Percentiles rank a stretch among this genome's conserved stretches.
These are phyloP conservation scores for Trichosanthes cucumerina DNA, from an alignment of 306 rosid species.

Conservation along the genomic window DNA sequence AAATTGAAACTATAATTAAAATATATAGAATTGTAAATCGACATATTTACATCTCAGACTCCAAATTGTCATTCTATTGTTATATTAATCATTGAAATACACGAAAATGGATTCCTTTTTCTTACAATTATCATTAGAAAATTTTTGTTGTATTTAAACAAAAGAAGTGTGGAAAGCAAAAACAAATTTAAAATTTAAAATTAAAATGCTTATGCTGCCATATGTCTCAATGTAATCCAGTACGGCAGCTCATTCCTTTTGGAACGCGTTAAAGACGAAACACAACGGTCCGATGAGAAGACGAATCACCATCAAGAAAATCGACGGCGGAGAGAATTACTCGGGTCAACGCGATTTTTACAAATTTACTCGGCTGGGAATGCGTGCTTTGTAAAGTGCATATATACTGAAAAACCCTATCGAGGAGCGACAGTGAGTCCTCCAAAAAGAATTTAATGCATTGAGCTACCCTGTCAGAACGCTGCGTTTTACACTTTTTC, in stretches of 20 bases:
- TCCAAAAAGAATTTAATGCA: conserved; percentile 30
- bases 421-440: conserved; percentile 18
- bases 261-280: neutral
- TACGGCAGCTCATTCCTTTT: neutral
- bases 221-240: neutral
- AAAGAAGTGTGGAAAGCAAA: neutral
- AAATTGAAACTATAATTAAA: too few species aligned
- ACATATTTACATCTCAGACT: too few species aligned
- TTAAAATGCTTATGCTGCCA: neutral
- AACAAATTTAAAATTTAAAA: neutral
- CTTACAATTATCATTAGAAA: neutral
- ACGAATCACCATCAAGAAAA: neutral
- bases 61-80: too few species aligned
- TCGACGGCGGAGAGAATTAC: conserved; percentile 8
- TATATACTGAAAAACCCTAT: conserved; percentile 2
- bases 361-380: conserved; percentile 17
- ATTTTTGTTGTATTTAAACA: neutral
- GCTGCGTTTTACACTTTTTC: neutral
- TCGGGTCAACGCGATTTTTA: conserved; percentile 23
- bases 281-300: neutral
- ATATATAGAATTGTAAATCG: too few species aligned
- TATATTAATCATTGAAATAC: too few species aligned
- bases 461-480: conserved; percentile 15
- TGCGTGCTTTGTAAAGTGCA: conserved; percentile 24
- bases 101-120: too few species aligned